These are phyloP conservation scores for Botrytis fabae DNA, from an alignment of 2,329 filamentous ascomycete species.

Conservation along the genomic window DNA sequence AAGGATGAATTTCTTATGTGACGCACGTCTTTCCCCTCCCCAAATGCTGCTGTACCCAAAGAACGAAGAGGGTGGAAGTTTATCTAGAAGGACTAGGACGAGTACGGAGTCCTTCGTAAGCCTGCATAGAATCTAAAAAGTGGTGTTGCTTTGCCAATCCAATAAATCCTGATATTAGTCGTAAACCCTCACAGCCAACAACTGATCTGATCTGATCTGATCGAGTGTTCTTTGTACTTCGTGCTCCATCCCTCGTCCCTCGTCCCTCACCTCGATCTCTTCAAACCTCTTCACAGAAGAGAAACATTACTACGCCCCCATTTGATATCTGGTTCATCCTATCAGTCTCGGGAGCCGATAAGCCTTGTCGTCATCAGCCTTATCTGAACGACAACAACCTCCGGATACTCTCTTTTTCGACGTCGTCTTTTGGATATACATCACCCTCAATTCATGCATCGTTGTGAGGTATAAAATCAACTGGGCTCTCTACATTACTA, in stretches of 20 bases:
- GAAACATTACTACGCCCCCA: not conserved
- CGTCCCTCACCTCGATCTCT: not conserved
- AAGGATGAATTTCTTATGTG: not conserved
- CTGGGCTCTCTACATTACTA: not conserved
- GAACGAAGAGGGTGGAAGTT: not conserved
- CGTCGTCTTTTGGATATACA: not conserved
- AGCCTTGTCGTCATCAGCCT: not conserved
- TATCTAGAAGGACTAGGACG: not conserved
- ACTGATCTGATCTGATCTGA: not conserved
- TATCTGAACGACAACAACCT: constrained; percentile 1
- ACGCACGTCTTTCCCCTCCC: not conserved
- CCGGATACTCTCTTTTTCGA: not conserved
- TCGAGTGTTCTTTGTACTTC: not conserved
- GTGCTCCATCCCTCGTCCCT: no score
- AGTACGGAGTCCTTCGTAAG: not conserved
- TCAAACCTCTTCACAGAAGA: not conserved
- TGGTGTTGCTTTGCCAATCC: constrained; percentile 1
- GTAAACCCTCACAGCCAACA: not conserved
- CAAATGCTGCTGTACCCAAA: not conserved
- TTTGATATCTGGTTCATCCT: not conserved
- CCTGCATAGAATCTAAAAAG: not conserved
- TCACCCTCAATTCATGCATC: not conserved
- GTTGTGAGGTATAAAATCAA: constrained; percentile 1
- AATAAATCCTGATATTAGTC: not conserved
- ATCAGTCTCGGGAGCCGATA: not conserved